phyloP scores from a whole-genome alignment of 2,329 filamentous ascomycete genomes.

The Geosmithia morbida region DNA sequence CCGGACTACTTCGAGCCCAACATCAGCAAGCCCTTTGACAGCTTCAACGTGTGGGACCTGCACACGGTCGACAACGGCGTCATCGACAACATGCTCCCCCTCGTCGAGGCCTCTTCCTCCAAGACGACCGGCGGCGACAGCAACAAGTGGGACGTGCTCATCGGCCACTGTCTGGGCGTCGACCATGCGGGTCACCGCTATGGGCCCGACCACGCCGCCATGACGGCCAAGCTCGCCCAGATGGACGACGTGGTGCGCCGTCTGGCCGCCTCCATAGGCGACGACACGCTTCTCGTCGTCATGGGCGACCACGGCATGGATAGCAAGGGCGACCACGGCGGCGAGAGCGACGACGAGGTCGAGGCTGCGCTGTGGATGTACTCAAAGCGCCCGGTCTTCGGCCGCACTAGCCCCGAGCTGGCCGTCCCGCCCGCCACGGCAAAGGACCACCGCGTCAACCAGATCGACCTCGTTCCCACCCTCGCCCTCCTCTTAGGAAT shows the following conservation, averaged over 20 bases:
- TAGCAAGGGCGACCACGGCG: constrained; percentile 91
- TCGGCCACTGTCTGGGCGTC: constrained; percentile 88
- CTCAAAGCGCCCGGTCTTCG: constrained; percentile 75
- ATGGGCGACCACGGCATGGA: constrained; percentile 99
- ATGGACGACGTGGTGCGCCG: constrained; percentile 73
- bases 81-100: constrained; percentile 74
- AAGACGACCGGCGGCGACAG: constrained; percentile 12
- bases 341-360: constrained; percentile 91
- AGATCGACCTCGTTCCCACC: constrained; percentile 94
- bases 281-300: constrained; percentile 77
- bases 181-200: constrained; percentile 96
- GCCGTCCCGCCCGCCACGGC: constrained; percentile 50
- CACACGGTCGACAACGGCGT: constrained; percentile 96
- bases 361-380: constrained; percentile 98
- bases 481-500: constrained; percentile 76
- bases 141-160: constrained; percentile 79
- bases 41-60: constrained; percentile 96
- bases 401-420: constrained; percentile 51
- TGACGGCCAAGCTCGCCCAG: constrained; percentile 79
- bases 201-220: constrained; percentile 81
- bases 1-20: constrained; percentile 84
- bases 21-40: constrained; percentile 81
- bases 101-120: constrained; percentile 35
- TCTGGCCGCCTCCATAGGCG: constrained; percentile 59
- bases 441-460: constrained; percentile 60